Evolutionary conservation across 441 rosid genomes (phyloP).

Genomic region (Gossypium aridum): DNA sequence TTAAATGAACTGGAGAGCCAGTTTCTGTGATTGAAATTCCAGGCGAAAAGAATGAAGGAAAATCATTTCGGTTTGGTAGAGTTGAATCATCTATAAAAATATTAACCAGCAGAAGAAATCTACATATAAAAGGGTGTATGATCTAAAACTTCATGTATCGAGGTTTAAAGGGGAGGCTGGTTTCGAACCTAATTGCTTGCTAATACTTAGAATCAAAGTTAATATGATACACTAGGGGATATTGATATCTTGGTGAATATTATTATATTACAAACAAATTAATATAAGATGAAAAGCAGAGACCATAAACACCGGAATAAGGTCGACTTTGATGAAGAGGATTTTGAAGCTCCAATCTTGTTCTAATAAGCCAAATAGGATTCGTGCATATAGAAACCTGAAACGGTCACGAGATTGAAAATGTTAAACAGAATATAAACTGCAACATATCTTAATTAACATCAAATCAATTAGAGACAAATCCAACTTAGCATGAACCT

Average conservation of each 20-base stretch:
- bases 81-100: neutral
- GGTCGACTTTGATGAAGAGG: constrained; percentile 68
- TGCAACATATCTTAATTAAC: neutral
- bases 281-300: constrained; percentile 34
- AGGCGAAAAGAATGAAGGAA: neutral
- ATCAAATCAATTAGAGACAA: neutral
- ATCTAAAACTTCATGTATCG: neutral
- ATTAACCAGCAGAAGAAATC: neutral
- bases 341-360: constrained; percentile 91
- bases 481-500: neutral
- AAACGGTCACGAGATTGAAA: constrained; percentile 11
- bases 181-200: neutral
- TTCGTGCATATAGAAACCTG: constrained; percentile 91
- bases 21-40: neutral
- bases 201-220: constrained; percentile 19
- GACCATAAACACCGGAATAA: constrained; percentile 82
- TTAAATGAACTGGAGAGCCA: neutral
- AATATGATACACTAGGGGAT: constrained; percentile 21
- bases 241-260: constrained; percentile 14
- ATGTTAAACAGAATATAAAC: constrained; percentile 4
- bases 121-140: neutral
- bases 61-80: neutral
- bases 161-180: neutral
- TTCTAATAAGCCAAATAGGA: constrained; percentile 93
- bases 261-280: constrained; percentile 28